A percentile compares a stretch with the other conserved stretches of the same genome.
phyloP scores from a whole-genome alignment of 345 rosid species.

The Salix suchowensis region DNA sequence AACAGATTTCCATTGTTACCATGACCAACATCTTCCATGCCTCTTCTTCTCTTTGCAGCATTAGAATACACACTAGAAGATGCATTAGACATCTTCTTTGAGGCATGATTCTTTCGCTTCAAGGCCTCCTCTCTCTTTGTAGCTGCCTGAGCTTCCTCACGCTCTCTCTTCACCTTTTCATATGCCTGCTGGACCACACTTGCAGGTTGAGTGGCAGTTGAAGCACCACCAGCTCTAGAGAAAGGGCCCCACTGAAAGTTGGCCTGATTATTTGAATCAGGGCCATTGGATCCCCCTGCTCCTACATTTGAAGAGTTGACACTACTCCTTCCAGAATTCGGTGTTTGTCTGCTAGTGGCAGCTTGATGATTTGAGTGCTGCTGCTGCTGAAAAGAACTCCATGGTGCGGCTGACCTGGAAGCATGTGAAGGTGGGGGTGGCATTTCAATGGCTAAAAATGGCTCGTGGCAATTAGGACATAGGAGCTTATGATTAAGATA shows the following conservation, averaged over 20 bases:
- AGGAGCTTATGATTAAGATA: slow-evolving; percentile 40
- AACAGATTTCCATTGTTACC: slow-evolving; percentile 26
- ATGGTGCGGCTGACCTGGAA: slow-evolving; percentile 25
- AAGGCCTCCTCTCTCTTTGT: slow-evolving; percentile 37
- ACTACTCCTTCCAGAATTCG: slow-evolving; percentile 23
- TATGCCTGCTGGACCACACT: slow-evolving; percentile 53
- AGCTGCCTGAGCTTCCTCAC: slow-evolving; percentile 53
- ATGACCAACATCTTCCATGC: slow-evolving; percentile 35
- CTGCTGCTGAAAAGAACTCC: slow-evolving; percentile 41
- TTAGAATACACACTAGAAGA: slow-evolving; percentile 25
- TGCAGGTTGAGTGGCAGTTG: slow-evolving; percentile 53
- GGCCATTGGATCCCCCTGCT: slow-evolving; percentile 18
- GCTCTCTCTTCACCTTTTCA: slow-evolving; percentile 52
- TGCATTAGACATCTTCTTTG: slow-evolving; percentile 29
- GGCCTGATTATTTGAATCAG: slow-evolving; percentile 32
- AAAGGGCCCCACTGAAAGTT: slow-evolving; percentile 50
- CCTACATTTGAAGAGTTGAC: slow-evolving; percentile 17
- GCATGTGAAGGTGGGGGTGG: slow-evolving; percentile 32
- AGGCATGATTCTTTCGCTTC: slow-evolving; percentile 35
- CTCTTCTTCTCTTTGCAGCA: slow-evolving; percentile 43
- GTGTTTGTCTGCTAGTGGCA: slow-evolving; percentile 26
- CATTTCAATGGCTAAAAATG: slow-evolving; percentile 38
- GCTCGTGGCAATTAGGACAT: slow-evolving; percentile 40
- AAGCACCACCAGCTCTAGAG: slow-evolving; percentile 39
- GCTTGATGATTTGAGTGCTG: slow-evolving; percentile 39